A percentile compares a stretch with the other conserved stretches of the same genome.
Conservation (phyloP, 2,329 filamentous ascomycete species). For the Colletotrichum falcatum region DNA sequence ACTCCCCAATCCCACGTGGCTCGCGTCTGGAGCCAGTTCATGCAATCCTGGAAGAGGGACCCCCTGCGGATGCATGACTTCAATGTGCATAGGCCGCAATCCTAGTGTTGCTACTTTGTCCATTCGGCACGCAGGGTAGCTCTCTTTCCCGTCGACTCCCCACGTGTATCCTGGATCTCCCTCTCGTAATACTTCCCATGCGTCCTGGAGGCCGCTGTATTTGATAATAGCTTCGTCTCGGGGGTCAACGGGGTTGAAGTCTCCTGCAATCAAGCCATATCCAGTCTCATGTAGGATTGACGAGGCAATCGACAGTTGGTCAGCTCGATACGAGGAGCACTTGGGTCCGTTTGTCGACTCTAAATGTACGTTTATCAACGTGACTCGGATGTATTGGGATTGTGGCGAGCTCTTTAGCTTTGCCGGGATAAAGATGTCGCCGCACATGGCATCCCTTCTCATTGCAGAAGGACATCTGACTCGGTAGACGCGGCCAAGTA, state of each 20-base stretch:
- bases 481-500: conserved; percentile 49
- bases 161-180: conserved; percentile 52
- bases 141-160: conserved; percentile 50
- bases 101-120: conserved; percentile 53
- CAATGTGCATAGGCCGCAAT: conserved; percentile 43
- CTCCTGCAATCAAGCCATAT: conserved; percentile 52
- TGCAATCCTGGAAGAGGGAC: background rate
- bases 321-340: conserved; percentile 43
- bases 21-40: background rate
- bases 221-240: conserved; percentile 49
- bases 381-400: conserved; percentile 30
- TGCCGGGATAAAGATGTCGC: conserved; percentile 47
- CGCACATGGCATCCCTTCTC: conserved; percentile 51
- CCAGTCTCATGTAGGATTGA: conserved; percentile 45
- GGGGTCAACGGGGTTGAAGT: conserved; percentile 54
- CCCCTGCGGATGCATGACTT: conserved; percentile 42
- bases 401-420: conserved; percentile 21
- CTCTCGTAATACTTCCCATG: conserved; percentile 48
- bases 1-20: no score
- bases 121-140: conserved; percentile 50
- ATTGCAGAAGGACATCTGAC: conserved; percentile 49
- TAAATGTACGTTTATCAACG: conserved; percentile 55
- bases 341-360: conserved; percentile 50
- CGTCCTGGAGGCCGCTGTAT: conserved; percentile 51
- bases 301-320: conserved; percentile 47